A percentile compares a stretch with the other conserved stretches of the same genome.
Conservation (phyloP, 345 rosid species). For the Eucalyptus sp. region DNA sequence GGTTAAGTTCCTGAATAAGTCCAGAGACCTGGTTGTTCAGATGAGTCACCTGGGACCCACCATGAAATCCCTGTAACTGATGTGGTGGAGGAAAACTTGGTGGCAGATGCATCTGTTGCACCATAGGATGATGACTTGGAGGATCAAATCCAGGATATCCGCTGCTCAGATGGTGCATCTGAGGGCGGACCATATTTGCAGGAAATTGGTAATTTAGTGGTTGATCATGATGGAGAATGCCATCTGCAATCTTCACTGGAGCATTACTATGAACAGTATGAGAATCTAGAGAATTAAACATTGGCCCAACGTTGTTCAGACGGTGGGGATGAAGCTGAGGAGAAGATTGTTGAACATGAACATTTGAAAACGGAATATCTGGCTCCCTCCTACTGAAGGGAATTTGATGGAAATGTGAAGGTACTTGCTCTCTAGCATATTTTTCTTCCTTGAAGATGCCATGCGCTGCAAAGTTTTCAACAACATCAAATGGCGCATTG, state of each 20-base stretch:
- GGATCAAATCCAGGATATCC: conserved; percentile 54
- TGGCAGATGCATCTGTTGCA: conserved; percentile 59
- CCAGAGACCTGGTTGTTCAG: conserved; percentile 44
- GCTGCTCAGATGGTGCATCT: conserved; percentile 40
- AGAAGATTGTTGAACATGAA: conserved; percentile 27
- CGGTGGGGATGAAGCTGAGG: conserved; percentile 38
- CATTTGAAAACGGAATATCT: conserved; percentile 28
- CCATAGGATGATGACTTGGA: conserved; percentile 36
- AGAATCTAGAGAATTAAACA: conserved; percentile 45
- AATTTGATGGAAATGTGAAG: conserved; percentile 25
- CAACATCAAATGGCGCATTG: conserved; percentile 29
- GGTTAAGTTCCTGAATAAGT: conserved; percentile 41
- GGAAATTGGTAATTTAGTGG: conserved; percentile 43
- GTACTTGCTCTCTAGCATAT: conserved; percentile 37
- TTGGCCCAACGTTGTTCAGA: conserved; percentile 42
- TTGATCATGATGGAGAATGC: conserved; percentile 38
- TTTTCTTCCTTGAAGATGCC: conserved; percentile 48
- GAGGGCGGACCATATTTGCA: conserved; percentile 45
- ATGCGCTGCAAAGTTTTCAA: conserved; percentile 53
- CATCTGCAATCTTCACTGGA: conserved; percentile 53
- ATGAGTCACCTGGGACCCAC: conserved; percentile 33
- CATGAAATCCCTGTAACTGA: conserved; percentile 40
- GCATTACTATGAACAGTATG: conserved; percentile 45
- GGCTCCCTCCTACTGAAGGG: conserved; percentile 36
- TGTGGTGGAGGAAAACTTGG: conserved; percentile 53